phyloP scores from a whole-genome alignment of 1,284 basidiomycete genomes.

The Phellinidium pouzarii region DNA sequence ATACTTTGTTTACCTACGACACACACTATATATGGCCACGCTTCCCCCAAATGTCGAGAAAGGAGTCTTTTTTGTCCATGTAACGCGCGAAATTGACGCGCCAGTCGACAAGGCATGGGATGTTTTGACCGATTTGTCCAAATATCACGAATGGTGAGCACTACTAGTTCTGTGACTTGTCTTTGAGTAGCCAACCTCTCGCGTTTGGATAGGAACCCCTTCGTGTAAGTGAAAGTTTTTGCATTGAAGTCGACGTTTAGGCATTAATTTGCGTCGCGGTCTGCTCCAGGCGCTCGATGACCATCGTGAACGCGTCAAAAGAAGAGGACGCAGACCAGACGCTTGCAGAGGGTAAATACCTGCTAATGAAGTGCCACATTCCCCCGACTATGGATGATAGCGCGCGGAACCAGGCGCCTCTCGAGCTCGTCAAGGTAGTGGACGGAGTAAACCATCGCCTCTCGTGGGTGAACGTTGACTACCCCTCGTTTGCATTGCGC shows the following conservation, averaged over 20 bases:
- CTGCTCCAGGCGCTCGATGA: conserved; percentile 44
- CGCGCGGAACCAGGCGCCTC: conserved; percentile 31
- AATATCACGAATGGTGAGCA: conserved; percentile 45
- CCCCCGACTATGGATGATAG: conserved; percentile 46
- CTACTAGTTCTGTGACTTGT: neutral
- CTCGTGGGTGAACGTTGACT: conserved; percentile 45
- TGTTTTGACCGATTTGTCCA: conserved; percentile 39
- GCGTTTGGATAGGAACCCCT: conserved; percentile 49
- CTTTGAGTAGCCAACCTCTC: neutral
- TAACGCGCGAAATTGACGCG: conserved; percentile 39
- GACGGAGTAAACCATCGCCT: conserved; percentile 47
- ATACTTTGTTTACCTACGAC: no score
- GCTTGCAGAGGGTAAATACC: conserved; percentile 38
- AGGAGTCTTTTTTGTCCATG: conserved; percentile 33
- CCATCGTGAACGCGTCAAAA: conserved; percentile 39
- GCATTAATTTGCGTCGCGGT: neutral
- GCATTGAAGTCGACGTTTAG: conserved; percentile 2
- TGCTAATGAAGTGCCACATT: conserved; percentile 48
- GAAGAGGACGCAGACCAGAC: conserved; percentile 41
- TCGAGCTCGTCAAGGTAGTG: conserved; percentile 38
- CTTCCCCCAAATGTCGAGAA: conserved; percentile 1
- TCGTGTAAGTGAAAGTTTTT: conserved; percentile 39
- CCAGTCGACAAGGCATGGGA: conserved; percentile 44
- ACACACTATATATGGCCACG: neutral
- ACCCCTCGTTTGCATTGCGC: conserved; percentile 42